phyloP scores from a whole-genome alignment of 1,284 basidiomycete genomes.

The Thelephora terrestris region DNA sequence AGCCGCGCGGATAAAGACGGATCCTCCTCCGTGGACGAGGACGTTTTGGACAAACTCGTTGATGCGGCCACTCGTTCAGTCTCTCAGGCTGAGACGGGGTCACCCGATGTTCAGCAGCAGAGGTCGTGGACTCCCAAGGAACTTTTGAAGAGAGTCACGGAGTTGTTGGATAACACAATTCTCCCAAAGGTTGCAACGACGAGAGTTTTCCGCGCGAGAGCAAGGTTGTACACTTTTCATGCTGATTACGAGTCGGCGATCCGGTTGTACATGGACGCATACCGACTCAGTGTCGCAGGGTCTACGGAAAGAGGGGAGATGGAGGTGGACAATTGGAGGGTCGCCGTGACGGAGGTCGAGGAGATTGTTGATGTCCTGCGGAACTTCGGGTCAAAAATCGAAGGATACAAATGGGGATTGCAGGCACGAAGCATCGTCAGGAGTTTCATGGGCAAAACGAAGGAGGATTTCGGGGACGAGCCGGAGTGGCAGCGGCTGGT shows the following conservation, averaged over 20 bases:
- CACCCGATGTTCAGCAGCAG: conserved; percentile 14
- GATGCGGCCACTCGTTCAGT: conserved; percentile 68
- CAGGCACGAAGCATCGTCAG: conserved; percentile 84
- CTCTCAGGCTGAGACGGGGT: conserved; percentile 21
- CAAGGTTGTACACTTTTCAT: conserved; percentile 68
- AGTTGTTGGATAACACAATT: conserved; percentile 69
- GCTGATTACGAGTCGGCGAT: conserved; percentile 66
- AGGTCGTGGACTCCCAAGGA: conserved; percentile 41
- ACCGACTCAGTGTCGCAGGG: conserved; percentile 65
- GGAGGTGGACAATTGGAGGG: conserved; percentile 56
- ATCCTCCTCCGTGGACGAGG: conserved; percentile 61
- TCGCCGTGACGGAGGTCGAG: conserved; percentile 68
- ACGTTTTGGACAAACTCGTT: conserved; percentile 81
- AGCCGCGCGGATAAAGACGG: conserved; percentile 62
- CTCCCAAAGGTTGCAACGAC: conserved; percentile 70
- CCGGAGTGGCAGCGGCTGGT: conserved; percentile 70
- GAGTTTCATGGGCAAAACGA: conserved; percentile 77
- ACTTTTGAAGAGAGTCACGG: conserved; percentile 47
- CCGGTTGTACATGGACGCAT: conserved; percentile 76
- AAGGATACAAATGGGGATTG: conserved; percentile 64
- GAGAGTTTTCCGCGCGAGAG: conserved; percentile 74
- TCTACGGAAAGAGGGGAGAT: conserved; percentile 57
- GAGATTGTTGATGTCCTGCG: conserved; percentile 77
- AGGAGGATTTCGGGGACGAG: conserved; percentile 75
- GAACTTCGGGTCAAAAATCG: conserved; percentile 70